These are phyloP conservation scores for Fagus crenata DNA, from an alignment of 306 rosid species.

Conservation along the genomic window DNA sequence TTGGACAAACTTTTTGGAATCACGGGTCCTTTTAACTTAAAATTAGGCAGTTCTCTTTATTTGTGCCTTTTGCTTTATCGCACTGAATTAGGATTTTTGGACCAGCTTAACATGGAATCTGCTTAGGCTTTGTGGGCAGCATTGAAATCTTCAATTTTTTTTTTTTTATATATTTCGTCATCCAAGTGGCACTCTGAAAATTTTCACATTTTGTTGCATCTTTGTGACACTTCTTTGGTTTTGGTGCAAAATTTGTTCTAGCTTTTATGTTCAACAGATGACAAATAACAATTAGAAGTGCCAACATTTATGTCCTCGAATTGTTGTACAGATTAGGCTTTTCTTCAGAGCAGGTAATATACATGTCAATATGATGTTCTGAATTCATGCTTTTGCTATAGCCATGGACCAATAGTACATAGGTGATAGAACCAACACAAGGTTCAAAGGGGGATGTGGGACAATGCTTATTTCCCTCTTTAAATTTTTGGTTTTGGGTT, in stretches of 20 bases:
- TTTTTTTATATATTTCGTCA: neutral
- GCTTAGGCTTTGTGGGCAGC: neutral
- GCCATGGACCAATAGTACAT: neutral
- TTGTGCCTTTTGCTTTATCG: neutral
- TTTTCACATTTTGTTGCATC: neutral
- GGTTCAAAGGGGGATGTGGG: neutral
- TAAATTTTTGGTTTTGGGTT: neutral
- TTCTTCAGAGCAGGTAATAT: neutral
- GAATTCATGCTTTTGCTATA: neutral
- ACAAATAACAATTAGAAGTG: neutral
- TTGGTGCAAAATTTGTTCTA: neutral
- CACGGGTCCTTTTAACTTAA: conserved; percentile 26
- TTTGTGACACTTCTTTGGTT: neutral
- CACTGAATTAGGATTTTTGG: neutral
- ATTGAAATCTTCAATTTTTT: too few species aligned
- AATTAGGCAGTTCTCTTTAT: conserved; percentile 9
- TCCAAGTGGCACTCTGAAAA: neutral
- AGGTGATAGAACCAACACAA: too few species aligned
- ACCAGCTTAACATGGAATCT: neutral
- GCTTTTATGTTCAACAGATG: neutral
- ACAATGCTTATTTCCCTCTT: neutral
- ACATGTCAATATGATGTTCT: neutral
- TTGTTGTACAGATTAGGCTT: neutral
- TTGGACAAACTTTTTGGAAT: conserved; percentile 23
- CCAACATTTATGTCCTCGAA: neutral